Evolutionary conservation across 305 asterid species (phyloP), one percentile per base, ranked within the genome.

Genomic region (Fraxinus xanthoxyloides): DNA sequence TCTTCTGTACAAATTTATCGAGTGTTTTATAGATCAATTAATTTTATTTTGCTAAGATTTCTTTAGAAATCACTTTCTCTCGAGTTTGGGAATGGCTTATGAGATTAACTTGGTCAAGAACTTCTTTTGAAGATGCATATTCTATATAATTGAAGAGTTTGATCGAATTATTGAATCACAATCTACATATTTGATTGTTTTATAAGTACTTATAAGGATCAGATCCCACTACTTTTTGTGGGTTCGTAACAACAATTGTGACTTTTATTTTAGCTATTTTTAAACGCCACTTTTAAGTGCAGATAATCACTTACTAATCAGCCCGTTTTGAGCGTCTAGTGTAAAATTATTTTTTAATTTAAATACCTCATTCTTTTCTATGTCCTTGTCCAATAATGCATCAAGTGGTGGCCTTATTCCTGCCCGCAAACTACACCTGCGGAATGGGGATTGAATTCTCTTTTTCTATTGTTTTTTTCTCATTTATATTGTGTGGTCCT

Each of bases 331-430:
- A 8, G 46, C 1, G 46, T 38, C 46, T 8, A 38, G 46, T 7
- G 7, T 38, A 38, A 7, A 7, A 7, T 7, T 38, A 1, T 2
- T 38, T 38, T 38, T 38, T 9, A 38, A 38, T 48, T 10, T 2
- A 13, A 48, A 2, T 4, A 54, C 15, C 65, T 54, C 65, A 1
- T 54, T 17, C 65, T 4, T 54, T 19, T 21, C 12, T 7, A 5
- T 19, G 69, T 7, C 23, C 28, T 3, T 65, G 72, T 65, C 35
- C 73, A 65, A 80, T 32, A 51, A 51, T 34, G 79, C 46, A 72
- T 5, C 84, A 81, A 81, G 56, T 81, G 84, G 56, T 81, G 84
- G 76, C 76, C 76, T 28, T 73, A 61, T 2, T 81, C 76, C n/a
- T 75, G 43, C 72, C 84, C 19, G 21, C 12, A 28, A 75, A 75